Percentiles rank a stretch among this genome's conserved stretches.
Conservation (phyloP, 2,329 filamentous ascomycete species). For the Gnomoniopsis smithogilvyi region DNA sequence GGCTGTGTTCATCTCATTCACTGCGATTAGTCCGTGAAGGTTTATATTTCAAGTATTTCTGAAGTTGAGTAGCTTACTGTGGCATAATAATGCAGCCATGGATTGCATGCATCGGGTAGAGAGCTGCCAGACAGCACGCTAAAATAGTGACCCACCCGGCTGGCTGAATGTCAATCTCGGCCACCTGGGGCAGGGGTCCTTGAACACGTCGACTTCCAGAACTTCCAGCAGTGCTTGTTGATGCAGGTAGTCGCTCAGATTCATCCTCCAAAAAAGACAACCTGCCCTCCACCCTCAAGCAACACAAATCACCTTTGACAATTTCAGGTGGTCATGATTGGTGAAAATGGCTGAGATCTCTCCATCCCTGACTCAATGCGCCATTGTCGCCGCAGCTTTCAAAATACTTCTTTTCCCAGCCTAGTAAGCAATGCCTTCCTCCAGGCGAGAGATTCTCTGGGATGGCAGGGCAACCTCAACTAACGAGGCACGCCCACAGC, state of each 20-base stretch:
- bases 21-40: too few relatives aligned
- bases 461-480: background rate
- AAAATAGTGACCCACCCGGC: background rate
- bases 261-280: background rate
- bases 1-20: too few relatives aligned
- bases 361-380: conserved; percentile 86
- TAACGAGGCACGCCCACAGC: conserved; percentile 45
- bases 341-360: conserved; percentile 71
- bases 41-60: too few relatives aligned
- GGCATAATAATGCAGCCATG: background rate
- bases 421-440: conserved; percentile 34
- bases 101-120: background rate
- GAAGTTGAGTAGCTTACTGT: background rate
- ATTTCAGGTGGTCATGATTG: background rate
- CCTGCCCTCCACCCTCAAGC: background rate
- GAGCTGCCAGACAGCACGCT: background rate
- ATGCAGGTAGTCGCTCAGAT: background rate
- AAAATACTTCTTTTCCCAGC: conserved; percentile 92
- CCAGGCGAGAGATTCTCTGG: background rate
- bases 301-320: background rate
- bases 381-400: conserved; percentile 79
- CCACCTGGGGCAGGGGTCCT: background rate
- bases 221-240: background rate
- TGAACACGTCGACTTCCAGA: background rate
- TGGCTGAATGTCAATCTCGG: background rate